Evolutionary conservation across 352 stramenopile species (phyloP).

Genomic region (Globisporangium cystogenes): DNA sequence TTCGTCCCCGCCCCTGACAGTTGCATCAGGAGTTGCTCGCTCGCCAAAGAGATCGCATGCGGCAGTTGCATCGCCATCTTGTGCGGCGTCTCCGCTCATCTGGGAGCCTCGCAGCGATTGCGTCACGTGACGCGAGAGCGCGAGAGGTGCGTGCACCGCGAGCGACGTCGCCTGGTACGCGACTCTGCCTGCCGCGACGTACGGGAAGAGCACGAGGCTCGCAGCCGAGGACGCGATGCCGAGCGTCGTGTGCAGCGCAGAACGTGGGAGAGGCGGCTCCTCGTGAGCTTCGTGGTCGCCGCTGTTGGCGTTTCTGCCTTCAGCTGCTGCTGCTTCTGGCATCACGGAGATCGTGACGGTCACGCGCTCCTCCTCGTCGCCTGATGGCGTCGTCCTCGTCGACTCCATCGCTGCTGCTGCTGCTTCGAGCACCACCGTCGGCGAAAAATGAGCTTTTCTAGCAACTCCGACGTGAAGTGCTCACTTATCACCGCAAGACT

Average conservation of each 20-base stretch:
- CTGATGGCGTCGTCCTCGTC: background rate
- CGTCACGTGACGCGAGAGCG: conserved; percentile 47
- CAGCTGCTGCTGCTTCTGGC: background rate
- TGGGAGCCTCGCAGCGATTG: conserved; percentile 19
- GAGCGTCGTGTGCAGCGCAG: conserved; percentile 44
- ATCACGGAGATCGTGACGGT: background rate
- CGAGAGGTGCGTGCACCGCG: conserved; percentile 48
- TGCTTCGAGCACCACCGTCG: too few relatives aligned
- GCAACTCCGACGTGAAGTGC: too few relatives aligned
- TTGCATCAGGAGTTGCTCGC: conserved; percentile 10
- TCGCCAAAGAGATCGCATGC: conserved; percentile 54
- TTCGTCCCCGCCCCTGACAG: conserved; percentile 6
- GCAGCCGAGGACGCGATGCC: conserved; percentile 47
- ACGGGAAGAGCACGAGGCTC: conserved; percentile 57
- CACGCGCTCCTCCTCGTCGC: background rate
- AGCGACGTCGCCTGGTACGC: conserved; percentile 53
- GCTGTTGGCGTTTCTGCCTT: too few relatives aligned
- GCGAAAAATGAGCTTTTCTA: too few relatives aligned
- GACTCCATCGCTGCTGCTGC: background rate
- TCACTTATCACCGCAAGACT: too few relatives aligned
- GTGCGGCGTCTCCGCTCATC: background rate
- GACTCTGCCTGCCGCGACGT: conserved; percentile 49
- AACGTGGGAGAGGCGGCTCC: background rate
- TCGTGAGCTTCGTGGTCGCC: background rate
- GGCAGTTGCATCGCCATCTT: background rate